These are phyloP conservation scores for Calcarisporium arbuscula DNA, from an alignment of 2,329 filamentous ascomycete species.

Conservation along the genomic window DNA sequence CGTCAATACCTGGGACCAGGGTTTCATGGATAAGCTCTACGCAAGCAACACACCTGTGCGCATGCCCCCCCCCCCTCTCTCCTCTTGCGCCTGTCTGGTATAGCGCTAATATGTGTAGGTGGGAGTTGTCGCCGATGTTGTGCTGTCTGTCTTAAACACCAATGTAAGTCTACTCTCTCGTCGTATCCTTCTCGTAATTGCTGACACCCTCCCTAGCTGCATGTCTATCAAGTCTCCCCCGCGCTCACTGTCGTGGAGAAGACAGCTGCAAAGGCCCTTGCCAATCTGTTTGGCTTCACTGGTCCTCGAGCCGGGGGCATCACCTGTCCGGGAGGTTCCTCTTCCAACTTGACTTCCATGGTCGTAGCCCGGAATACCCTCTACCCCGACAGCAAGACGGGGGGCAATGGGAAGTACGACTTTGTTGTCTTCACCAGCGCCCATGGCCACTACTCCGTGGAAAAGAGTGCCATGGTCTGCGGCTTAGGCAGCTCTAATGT, in stretches of 20 bases:
- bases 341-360: conserved; percentile 79
- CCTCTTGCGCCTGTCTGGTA: conserved; percentile 3
- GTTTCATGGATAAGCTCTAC: conserved; percentile 94
- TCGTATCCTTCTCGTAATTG: background rate
- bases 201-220: conserved; percentile 43
- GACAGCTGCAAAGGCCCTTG: conserved; percentile 65
- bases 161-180: conserved; percentile 50
- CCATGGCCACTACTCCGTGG: conserved; percentile 90
- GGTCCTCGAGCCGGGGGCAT: conserved; percentile 68
- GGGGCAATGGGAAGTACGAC: conserved; percentile 57
- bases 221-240: conserved; percentile 91
- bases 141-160: conserved; percentile 83
- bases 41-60: conserved; percentile 75
- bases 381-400: conserved; percentile 68
- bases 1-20: conserved; percentile 98
- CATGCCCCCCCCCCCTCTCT: conserved; percentile 5
- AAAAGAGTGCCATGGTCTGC: conserved; percentile 88
- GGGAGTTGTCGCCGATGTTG: conserved; percentile 76
- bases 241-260: conserved; percentile 86
- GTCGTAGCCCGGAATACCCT: conserved; percentile 83
- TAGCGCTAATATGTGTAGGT: conserved; percentile 44
- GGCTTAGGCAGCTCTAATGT: conserved; percentile 75
- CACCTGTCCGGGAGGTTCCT: conserved; percentile 73
- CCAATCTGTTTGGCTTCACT: conserved; percentile 67
- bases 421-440: conserved; percentile 84